These are phyloP conservation scores for Huntiella bhutanensis DNA, from an alignment of 2,329 filamentous ascomycete species.

Conservation along the genomic window DNA sequence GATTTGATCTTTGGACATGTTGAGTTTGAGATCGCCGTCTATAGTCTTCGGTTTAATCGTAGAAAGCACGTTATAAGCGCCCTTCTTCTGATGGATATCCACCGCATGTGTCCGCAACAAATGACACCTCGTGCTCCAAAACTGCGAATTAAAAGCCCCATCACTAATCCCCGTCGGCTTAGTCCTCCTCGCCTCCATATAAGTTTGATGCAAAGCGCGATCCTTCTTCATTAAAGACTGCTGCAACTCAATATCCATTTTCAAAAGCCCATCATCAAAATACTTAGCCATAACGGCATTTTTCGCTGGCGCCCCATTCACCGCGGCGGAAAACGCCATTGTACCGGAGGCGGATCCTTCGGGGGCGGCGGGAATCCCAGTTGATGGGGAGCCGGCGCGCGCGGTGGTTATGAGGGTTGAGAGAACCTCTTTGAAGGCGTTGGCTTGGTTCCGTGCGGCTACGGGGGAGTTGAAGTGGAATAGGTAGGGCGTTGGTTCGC, in stretches of 20 bases:
- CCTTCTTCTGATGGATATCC: conserved; percentile 67
- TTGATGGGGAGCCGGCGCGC: conserved; percentile 35
- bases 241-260: conserved; percentile 63
- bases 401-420: conserved; percentile 55
- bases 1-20: conserved; percentile 79
- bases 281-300: conserved; percentile 29
- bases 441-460: conserved; percentile 65
- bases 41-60: conserved; percentile 66
- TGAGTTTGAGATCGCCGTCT: conserved; percentile 57
- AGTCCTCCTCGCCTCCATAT: conserved; percentile 63
- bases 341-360: conserved; percentile 33
- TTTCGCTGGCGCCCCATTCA: conserved; percentile 30
- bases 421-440: conserved; percentile 64
- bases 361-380: conserved; percentile 27
- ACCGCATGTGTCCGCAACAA: conserved; percentile 79
- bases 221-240: conserved; percentile 75
- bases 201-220: conserved; percentile 56
- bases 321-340: conserved; percentile 61
- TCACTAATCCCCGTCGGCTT: conserved; percentile 72
- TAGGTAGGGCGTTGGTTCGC: conserved; percentile 51
- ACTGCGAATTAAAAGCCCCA: conserved; percentile 71
- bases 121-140: conserved; percentile 81
- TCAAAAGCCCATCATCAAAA: conserved; percentile 67
- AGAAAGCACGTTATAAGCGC: conserved; percentile 84
- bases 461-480: conserved; percentile 69